A percentile compares a stretch with the other conserved stretches of the same genome.
Conservation (phyloP, 805 yeast genomes). For the Lachancea lanzarotensis region DNA sequence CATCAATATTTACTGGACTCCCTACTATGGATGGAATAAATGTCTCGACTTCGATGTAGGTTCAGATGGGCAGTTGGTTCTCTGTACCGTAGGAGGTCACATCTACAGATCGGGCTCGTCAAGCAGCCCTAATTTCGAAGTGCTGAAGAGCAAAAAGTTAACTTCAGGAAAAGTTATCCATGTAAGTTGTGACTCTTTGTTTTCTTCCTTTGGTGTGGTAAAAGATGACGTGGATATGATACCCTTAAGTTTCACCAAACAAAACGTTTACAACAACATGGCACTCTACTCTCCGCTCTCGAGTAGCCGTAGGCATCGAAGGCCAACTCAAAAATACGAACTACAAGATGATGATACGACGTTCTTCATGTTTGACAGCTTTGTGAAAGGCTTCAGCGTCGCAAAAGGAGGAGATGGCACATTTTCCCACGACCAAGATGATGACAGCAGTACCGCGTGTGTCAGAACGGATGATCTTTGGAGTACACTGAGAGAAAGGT, state of each 20-base stretch:
- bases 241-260: conserved; percentile 46
- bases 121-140: conserved; percentile 12
- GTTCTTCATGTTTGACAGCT: not conserved
- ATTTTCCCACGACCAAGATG: not conserved
- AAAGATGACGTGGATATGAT: conserved; percentile 56
- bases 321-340: conserved; percentile 11
- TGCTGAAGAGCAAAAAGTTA: conserved; percentile 32
- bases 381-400: conserved; percentile 11
- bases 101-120: conserved; percentile 38
- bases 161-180: conserved; percentile 30
- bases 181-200: conserved; percentile 61
- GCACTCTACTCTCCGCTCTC: conserved; percentile 45
- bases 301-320: not conserved
- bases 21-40: conserved; percentile 44
- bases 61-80: conserved; percentile 58
- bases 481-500: not conserved
- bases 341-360: conserved; percentile 4
- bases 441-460: not conserved
- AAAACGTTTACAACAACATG: conserved; percentile 47
- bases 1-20: conserved; percentile 53
- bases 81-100: conserved; percentile 65
- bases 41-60: conserved; percentile 58
- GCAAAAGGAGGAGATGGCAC: not conserved
- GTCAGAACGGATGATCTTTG: not conserved
- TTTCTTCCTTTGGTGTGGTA: conserved; percentile 60